These are phyloP conservation scores for Erythrophleum ivorense DNA, from an alignment of 331 rosid species.

Conservation along the genomic window DNA sequence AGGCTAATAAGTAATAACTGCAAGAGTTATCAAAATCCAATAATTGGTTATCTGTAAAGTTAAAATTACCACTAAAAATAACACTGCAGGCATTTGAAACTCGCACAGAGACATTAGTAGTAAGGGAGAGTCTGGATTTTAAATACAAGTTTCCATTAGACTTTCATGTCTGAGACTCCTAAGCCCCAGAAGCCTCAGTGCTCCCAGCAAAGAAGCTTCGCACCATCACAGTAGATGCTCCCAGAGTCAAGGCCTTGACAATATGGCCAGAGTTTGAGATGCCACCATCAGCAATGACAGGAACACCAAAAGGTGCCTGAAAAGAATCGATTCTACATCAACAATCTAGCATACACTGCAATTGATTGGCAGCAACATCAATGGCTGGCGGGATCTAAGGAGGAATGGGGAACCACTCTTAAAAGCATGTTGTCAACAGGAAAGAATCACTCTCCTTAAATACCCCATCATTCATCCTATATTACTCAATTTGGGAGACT, in stretches of 20 bases:
- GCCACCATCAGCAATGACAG: conserved; percentile 94
- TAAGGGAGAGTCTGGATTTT: neutral
- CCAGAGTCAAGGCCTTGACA: conserved; percentile 84
- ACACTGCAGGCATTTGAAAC: neutral
- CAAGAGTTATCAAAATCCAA: neutral
- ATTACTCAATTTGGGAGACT: no score
- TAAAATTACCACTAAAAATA: neutral
- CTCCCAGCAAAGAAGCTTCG: conserved; percentile 91
- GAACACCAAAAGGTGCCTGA: conserved; percentile 89
- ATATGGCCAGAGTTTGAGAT: conserved; percentile 92
- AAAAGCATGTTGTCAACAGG: no score
- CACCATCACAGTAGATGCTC: conserved; percentile 96
- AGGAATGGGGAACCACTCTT: no score
- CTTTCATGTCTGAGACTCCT: conserved; percentile 63
- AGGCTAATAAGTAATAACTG: no score
- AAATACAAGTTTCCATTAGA: neutral
- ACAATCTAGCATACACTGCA: neutral
- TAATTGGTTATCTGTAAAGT: no score
- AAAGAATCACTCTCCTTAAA: no score
- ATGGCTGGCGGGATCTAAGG: no score
- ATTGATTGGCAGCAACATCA: neutral
- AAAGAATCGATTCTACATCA: conserved; percentile 20
- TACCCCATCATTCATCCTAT: no score
- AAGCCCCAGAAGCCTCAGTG: conserved; percentile 81
- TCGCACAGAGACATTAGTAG: neutral